A percentile compares a stretch with the other conserved stretches of the same genome.
Evolutionary conservation across 2,329 filamentous ascomycete species (phyloP).

Genomic region (Dactylellina sp.): DNA sequence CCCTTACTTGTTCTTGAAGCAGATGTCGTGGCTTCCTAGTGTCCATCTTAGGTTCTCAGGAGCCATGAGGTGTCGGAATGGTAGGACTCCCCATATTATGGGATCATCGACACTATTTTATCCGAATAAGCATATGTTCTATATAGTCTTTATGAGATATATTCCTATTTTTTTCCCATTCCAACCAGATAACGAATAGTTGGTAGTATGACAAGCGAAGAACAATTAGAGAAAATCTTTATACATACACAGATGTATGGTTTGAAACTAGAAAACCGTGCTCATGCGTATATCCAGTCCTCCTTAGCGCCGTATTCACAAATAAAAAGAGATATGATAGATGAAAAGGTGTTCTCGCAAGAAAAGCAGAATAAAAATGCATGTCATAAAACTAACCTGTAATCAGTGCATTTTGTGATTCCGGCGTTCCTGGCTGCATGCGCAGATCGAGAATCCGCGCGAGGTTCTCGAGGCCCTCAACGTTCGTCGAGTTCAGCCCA

Average conservation of each 20-base stretch:
- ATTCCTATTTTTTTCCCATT: no score
- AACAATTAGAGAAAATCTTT: constrained; percentile 1
- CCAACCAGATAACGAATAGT: constrained; percentile 59
- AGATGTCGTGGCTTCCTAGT: constrained; percentile 93
- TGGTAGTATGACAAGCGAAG: not conserved
- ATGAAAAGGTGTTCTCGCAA: not conserved
- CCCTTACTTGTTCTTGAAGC: constrained; percentile 72
- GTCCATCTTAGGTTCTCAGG: constrained; percentile 85
- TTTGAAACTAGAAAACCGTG: constrained; percentile 76
- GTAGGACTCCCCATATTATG: constrained; percentile 89
- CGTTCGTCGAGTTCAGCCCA: constrained; percentile 78
- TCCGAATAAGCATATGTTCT: constrained; percentile 60
- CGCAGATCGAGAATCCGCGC: constrained; percentile 75
- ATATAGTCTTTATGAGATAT: no score
- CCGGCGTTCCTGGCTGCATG: constrained; percentile 40
- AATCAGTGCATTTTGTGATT: constrained; percentile 30
- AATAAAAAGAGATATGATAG: not conserved
- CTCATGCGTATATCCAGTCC: constrained; percentile 33
- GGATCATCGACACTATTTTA: constrained; percentile 85
- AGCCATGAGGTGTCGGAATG: constrained; percentile 77
- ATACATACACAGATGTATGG: constrained; percentile 81
- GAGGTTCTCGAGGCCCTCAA: constrained; percentile 80
- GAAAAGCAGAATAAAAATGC: constrained; percentile 31
- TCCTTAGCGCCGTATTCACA: constrained; percentile 24
- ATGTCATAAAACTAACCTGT: constrained; percentile 33